Base-by-base conservation (phyloP, 805 yeast genomes). In the Metschnikowia gelsemii region DNA sequence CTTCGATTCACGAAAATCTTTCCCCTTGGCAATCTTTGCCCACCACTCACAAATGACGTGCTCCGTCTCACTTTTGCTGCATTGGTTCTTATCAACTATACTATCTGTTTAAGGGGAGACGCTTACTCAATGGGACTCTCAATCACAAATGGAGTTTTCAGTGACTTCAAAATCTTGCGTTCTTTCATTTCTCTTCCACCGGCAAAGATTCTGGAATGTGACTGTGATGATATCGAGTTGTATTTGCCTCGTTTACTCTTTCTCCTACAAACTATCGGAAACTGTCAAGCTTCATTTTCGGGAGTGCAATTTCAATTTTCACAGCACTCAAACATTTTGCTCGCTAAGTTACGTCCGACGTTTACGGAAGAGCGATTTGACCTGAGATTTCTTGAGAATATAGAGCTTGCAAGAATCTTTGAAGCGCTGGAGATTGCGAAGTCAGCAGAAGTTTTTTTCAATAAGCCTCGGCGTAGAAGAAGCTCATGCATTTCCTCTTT, bases 81-180 rank as follows among this genome's bases (percentile, higher is more conserved):
- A 6, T 45, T 66, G 5, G 55, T 68, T 33, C 27, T 66, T 8
- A 54, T 80, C 22, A 82, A 82, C 53, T 84, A 80, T 52, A 62
- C 79, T 8, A 70, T 81, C 8, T 62, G 80, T 2, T 63, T 81
- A 29, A 74, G 80, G 18, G 89, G 90, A 0, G 78, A 76, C 38
- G 69, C 73, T 25, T 79, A 76, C 52, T 76, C 85, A 5, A 62
- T 79, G 28, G 80, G 82, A 1, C 65, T 84, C 21, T 71, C 79
- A 3, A 62, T 8, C 60, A 68, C 49, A 65, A 71, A 26, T 51
- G 50, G 39, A 26, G 47, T 26, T 29, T 47, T 36, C 39, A 40
- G 78, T 55, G 87, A 81, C 51, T 74, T 79, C 58, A 73, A 73
- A 47, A 59, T 82, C 7, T 68, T 69, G 49, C 71, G 74, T 39